phyloP scores from a whole-genome alignment of 768 basidiomycete genomes.

The Hericium coralloides region DNA sequence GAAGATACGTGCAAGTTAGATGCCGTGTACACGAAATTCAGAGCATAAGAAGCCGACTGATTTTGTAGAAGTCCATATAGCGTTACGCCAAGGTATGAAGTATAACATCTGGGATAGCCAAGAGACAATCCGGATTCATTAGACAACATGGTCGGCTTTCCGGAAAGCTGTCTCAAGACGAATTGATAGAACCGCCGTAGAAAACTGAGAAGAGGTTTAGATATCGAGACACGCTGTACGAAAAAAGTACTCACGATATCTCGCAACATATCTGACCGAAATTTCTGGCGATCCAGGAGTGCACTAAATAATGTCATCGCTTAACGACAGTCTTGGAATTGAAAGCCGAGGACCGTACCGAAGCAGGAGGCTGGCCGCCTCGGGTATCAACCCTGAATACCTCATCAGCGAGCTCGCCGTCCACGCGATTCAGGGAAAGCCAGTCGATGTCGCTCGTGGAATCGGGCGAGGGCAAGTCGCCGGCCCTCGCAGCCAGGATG shows the following conservation, averaged over 20 bases:
- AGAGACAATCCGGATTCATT: too few relatives aligned
- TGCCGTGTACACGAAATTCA: too few relatives aligned
- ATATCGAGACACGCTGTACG: background rate
- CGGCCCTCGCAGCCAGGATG: conserved; percentile 2
- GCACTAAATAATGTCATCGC: conserved; percentile 2
- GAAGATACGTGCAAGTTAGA: too few relatives aligned
- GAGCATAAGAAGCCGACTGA: too few relatives aligned
- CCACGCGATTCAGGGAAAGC: background rate
- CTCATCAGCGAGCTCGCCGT: background rate
- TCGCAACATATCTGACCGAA: conserved; percentile 7
- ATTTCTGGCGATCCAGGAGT: background rate
- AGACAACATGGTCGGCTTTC: too few relatives aligned
- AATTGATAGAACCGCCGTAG: background rate
- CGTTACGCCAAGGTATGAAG: too few relatives aligned
- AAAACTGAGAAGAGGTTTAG: background rate
- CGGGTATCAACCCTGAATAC: conserved; percentile 8
- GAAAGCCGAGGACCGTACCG: background rate
- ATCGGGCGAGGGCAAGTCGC: conserved; percentile 1
- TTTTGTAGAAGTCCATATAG: too few relatives aligned
- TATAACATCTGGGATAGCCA: too few relatives aligned
- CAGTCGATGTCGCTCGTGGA: conserved; percentile 2
- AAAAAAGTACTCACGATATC: conserved; percentile 6
- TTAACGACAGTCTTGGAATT: background rate
- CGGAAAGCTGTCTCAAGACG: too few relatives aligned
- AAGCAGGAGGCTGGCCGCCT: conserved; percentile 5